phyloP scores from a whole-genome alignment of 2,329 filamentous ascomycete genomes.

The Phyllosticta citribraziliensis region DNA sequence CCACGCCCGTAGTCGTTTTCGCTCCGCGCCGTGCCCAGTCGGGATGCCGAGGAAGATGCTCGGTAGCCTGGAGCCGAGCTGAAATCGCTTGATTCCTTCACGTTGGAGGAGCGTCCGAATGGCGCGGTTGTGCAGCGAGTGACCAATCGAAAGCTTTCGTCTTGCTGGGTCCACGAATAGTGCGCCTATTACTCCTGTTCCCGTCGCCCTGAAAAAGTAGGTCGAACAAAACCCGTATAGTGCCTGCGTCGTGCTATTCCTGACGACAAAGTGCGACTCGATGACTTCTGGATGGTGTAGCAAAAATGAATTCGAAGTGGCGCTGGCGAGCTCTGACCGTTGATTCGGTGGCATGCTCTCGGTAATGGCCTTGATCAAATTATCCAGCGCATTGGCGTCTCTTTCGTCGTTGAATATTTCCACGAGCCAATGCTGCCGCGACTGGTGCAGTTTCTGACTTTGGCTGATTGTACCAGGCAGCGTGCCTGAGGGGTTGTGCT shows the following conservation, averaged over 20 bases:
- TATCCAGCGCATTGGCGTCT: conserved; percentile 63
- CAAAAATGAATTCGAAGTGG: conserved; percentile 66
- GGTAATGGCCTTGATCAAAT: conserved; percentile 61
- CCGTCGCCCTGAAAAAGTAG: conserved; percentile 63
- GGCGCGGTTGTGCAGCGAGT: conserved; percentile 78
- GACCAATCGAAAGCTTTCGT: conserved; percentile 80
- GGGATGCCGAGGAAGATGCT: conserved; percentile 84
- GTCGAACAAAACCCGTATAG: conserved; percentile 89
- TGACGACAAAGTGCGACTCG: conserved; percentile 82
- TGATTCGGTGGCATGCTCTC: conserved; percentile 56
- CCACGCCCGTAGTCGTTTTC: conserved; percentile 61
- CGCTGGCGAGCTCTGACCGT: conserved; percentile 57
- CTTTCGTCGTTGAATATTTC: conserved; percentile 76
- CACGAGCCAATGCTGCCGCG: conserved; percentile 90
- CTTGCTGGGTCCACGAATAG: conserved; percentile 84
- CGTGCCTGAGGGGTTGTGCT: conserved; percentile 48
- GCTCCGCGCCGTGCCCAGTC: conserved; percentile 50
- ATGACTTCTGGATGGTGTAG: conserved; percentile 60
- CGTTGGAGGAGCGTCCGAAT: conserved; percentile 64
- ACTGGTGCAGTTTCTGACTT: conserved; percentile 77
- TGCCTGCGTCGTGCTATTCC: conserved; percentile 84
- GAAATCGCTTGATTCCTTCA: conserved; percentile 65
- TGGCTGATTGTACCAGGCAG: conserved; percentile 68
- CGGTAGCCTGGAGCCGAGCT: conserved; percentile 71
- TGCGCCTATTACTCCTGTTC: conserved; percentile 67